Conservation (phyloP, 1,284 basidiomycete species). For the Phenoliferia sp. region DNA sequence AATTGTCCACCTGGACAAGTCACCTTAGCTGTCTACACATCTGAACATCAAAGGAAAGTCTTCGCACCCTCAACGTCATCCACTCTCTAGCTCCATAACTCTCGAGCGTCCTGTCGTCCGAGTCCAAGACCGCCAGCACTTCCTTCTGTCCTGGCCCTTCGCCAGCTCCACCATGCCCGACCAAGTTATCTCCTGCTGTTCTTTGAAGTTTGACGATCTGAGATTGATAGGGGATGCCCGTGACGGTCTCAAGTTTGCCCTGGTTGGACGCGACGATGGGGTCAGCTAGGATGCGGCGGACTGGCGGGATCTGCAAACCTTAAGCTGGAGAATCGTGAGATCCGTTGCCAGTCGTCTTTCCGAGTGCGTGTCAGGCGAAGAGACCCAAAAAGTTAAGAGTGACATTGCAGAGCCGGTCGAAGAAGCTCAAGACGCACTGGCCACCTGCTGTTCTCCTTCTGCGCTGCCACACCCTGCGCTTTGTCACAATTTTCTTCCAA, state of each 20-base stretch:
- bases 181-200: constrained; percentile 25
- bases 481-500: too few relatives aligned
- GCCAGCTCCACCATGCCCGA: constrained; percentile 20
- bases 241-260: constrained; percentile 81
- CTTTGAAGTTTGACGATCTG: constrained; percentile 65
- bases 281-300: background rate
- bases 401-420: constrained; percentile 21
- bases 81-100: constrained; percentile 60
- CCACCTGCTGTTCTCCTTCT: background rate
- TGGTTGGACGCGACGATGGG: constrained; percentile 40
- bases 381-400: constrained; percentile 63
- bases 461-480: background rate
- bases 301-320: constrained; percentile 50
- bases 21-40: background rate
- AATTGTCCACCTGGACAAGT: constrained; percentile 24
- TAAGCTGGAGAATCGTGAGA: constrained; percentile 68
- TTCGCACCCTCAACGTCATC: constrained; percentile 32
- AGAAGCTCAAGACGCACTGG: background rate
- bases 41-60: background rate
- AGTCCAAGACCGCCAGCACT: constrained; percentile 55
- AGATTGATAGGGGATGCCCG: constrained; percentile 73
- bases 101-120: constrained; percentile 64
- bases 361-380: constrained; percentile 79
- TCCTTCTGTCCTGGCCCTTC: constrained; percentile 48
- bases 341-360: constrained; percentile 74